A percentile compares a stretch with the other conserved stretches of the same genome.
These are phyloP conservation scores for Colletotrichum cereale DNA, from an alignment of 2,329 filamentous ascomycete species.

Conservation along the genomic window DNA sequence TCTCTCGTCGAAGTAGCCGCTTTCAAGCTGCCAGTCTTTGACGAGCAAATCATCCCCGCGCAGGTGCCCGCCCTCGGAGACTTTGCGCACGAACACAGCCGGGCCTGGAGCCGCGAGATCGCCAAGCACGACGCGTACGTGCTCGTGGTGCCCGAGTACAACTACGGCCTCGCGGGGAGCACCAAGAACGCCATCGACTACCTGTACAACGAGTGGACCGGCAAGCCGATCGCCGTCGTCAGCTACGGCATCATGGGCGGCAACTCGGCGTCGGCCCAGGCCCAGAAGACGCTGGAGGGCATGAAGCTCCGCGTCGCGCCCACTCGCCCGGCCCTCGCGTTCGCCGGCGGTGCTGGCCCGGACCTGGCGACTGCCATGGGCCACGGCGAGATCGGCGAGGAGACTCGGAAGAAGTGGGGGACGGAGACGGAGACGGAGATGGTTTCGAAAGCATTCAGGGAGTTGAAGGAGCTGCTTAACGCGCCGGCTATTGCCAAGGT, in stretches of 20 bases:
- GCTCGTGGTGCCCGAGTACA: conserved; percentile 68
- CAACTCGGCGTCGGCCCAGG: conserved; percentile 43
- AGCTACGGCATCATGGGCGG: conserved; percentile 65
- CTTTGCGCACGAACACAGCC: conserved; percentile 57
- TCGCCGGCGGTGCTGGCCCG: conserved; percentile 42
- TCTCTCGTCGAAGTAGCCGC: conserved; percentile 51
- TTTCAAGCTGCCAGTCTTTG: conserved; percentile 58
- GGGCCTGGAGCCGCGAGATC: conserved; percentile 60
- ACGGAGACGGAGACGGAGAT: conserved; percentile 34
- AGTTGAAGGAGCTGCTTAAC: conserved; percentile 45
- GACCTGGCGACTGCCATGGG: conserved; percentile 43
- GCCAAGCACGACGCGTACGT: conserved; percentile 54
- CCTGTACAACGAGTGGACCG: conserved; percentile 68
- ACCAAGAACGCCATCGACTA: conserved; percentile 75
- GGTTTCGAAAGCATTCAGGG: conserved; percentile 44
- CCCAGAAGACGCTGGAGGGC: conserved; percentile 45
- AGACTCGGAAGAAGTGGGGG: conserved; percentile 44
- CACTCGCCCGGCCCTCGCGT: conserved; percentile 48
- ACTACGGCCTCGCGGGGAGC: conserved; percentile 64
- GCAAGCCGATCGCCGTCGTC: conserved; percentile 66
- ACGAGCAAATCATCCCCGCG: conserved; percentile 56
- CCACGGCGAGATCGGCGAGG: conserved; percentile 44
- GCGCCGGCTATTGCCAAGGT: background rate
- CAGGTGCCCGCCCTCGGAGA: conserved; percentile 51
- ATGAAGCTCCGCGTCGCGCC: conserved; percentile 50